Conservation (phyloP, 1,284 basidiomycete species). For the Porodaedalea pini region DNA sequence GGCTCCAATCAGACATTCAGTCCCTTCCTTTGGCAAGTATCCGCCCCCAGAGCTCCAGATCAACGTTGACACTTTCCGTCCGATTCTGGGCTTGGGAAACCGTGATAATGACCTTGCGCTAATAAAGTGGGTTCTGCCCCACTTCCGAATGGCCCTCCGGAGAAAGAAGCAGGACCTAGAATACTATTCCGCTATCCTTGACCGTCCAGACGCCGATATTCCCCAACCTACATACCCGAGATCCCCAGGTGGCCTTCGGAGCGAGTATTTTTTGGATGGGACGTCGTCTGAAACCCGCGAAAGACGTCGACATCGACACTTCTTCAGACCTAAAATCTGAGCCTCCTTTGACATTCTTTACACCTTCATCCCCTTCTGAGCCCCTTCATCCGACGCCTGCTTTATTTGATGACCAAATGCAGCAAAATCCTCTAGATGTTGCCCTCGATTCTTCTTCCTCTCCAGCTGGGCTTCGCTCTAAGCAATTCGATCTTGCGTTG, state of each 20-base stretch:
- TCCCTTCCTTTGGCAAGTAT: slow-evolving; percentile 31
- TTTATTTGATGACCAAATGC: neutral
- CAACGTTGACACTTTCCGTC: slow-evolving; percentile 50
- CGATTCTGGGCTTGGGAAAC: slow-evolving; percentile 55
- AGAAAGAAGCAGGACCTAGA: slow-evolving; percentile 45
- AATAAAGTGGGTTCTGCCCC: slow-evolving; percentile 52
- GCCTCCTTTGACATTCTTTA: slow-evolving; percentile 15
- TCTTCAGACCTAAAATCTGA: neutral
- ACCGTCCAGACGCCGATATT: neutral
- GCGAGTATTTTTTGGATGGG: neutral
- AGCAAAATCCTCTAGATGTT: neutral
- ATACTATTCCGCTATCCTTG: slow-evolving; percentile 36
- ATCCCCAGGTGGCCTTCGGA: neutral
- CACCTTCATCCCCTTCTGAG: neutral
- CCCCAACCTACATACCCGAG: neutral
- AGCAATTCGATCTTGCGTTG: slow-evolving; percentile 45
- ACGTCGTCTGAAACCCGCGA: slow-evolving; percentile 8
- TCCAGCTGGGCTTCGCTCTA: neutral
- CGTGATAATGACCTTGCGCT: slow-evolving; percentile 51
- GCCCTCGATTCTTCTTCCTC: neutral
- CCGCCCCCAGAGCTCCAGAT: slow-evolving; percentile 49
- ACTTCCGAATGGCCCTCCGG: slow-evolving; percentile 40
- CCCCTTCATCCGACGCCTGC: neutral
- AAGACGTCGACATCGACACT: neutral
- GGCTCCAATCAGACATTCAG: slow-evolving; percentile 23